These are phyloP conservation scores for Stenocarpella maydis DNA, from an alignment of 2,329 filamentous ascomycete species.

Conservation along the genomic window DNA sequence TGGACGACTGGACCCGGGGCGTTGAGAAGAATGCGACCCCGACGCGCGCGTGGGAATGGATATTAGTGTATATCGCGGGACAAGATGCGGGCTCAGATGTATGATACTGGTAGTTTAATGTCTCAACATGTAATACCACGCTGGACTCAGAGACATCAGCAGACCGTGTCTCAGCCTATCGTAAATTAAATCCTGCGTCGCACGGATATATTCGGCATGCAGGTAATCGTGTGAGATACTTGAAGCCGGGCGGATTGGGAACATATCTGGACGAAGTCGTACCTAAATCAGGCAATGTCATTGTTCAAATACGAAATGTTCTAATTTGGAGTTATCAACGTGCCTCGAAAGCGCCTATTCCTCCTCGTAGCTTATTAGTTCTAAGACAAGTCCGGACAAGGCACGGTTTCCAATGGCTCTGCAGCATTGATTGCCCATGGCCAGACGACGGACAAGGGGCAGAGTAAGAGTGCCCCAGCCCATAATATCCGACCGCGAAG, in stretches of 20 bases:
- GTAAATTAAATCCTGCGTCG: neutral
- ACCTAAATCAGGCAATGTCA: too few relatives aligned
- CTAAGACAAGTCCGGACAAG: neutral
- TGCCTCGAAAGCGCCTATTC: too few relatives aligned
- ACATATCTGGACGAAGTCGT: too few relatives aligned
- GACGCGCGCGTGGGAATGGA: neutral
- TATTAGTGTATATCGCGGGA: neutral
- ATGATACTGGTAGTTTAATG: slow-evolving; percentile 12
- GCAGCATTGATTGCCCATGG: too few relatives aligned
- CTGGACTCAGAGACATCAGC: neutral
- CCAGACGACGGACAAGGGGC: too few relatives aligned
- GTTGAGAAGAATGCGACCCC: slow-evolving; percentile 17
- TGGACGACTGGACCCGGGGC: slow-evolving; percentile 31
- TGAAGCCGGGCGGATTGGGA: too few relatives aligned
- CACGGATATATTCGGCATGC: neutral
- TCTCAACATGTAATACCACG: slow-evolving; percentile 7
- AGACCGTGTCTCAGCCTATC: neutral
- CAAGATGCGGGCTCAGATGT: neutral
- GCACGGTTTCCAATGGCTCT: too few relatives aligned
- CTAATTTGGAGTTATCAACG: too few relatives aligned
- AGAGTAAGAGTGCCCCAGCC: too few relatives aligned
- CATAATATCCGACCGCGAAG: neutral
- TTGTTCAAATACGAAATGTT: too few relatives aligned
- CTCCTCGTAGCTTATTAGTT: too few relatives aligned
- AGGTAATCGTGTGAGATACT: neutral